Conservation (phyloP, 768 basidiomycete genomes). For the Pleurotus cornucopiae region DNA sequence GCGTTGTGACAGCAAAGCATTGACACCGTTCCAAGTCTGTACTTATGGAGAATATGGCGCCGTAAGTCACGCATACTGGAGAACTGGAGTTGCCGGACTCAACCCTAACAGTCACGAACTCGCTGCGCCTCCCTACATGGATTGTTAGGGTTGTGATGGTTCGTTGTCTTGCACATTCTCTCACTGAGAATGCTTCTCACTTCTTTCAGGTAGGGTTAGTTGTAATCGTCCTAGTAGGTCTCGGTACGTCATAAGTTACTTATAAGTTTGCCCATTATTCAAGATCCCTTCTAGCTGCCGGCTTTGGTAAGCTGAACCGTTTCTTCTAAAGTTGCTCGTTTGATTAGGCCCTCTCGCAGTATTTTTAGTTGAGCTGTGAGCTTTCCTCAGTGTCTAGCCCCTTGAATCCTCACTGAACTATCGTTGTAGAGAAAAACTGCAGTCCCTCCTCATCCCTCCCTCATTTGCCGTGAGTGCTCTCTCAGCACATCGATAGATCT, state of each 20-base stretch:
- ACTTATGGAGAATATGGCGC: conserved; percentile 6
- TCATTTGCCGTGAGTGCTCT: background rate
- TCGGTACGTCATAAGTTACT: background rate
- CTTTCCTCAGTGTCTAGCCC: too few species aligned
- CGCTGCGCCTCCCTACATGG: background rate
- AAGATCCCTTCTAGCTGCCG: background rate
- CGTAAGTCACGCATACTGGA: background rate
- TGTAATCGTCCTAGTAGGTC: background rate
- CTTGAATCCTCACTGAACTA: too few species aligned
- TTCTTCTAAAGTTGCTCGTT: background rate
- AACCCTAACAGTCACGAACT: background rate
- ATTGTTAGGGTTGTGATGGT: background rate
- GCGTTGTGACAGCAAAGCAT: background rate
- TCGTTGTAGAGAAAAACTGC: background rate
- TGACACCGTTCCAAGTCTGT: background rate
- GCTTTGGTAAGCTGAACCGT: background rate
- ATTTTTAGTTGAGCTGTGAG: background rate
- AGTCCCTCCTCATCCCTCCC: conserved; percentile 3
- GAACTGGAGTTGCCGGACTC: too few species aligned
- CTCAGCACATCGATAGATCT: too few species aligned
- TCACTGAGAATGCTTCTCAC: background rate
- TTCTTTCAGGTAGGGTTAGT: background rate
- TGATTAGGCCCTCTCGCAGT: background rate
- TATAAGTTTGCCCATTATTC: background rate
- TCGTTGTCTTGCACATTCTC: too few species aligned